These are phyloP conservation scores for Leucosporidium creatinivorum DNA, from an alignment of 768 basidiomycete genomes.

Conservation along the genomic window DNA sequence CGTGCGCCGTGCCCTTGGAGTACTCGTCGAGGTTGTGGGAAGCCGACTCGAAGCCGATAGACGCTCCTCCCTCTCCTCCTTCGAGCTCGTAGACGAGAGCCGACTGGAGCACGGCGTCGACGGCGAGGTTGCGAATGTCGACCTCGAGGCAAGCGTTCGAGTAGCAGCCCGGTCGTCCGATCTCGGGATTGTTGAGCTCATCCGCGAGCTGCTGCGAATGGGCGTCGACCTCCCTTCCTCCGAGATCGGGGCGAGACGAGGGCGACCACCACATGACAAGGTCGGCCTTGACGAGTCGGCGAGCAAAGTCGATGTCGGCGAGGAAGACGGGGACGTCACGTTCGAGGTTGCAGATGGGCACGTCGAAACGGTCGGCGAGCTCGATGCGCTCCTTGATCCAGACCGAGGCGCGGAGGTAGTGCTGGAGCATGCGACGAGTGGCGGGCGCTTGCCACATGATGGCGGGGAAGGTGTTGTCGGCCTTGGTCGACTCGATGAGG, in stretches of 20 bases:
- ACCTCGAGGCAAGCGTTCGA: conserved; percentile 88
- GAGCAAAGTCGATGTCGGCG: conserved; percentile 83
- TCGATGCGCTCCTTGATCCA: conserved; percentile 75
- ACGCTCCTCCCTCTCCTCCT: conserved; percentile 54
- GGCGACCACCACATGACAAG: conserved; percentile 96
- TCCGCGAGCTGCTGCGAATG: conserved; percentile 53
- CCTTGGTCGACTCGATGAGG: conserved; percentile 57
- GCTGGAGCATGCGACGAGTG: conserved; percentile 69
- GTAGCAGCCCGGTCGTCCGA: conserved; percentile 75
- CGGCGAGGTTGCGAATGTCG: conserved; percentile 80
- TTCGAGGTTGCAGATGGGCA: conserved; percentile 75
- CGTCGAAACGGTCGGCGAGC: conserved; percentile 81
- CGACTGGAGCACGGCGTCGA: conserved; percentile 88
- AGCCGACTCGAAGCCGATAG: conserved; percentile 87
- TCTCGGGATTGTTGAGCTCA: conserved; percentile 76
- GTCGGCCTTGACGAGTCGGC: conserved; percentile 77
- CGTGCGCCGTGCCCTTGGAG: conserved; percentile 51
- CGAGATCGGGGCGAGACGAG: conserved; percentile 78
- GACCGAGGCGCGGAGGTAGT: conserved; percentile 66
- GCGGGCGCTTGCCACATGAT: conserved; percentile 86
- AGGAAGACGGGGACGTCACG: conserved; percentile 81
- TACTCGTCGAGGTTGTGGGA: conserved; percentile 88
- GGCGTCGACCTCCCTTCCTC: conserved; percentile 82
- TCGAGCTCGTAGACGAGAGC: conserved; percentile 94
- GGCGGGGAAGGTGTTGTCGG: conserved; percentile 63